Evolutionary conservation across 768 basidiomycete species (phyloP), one percentile per base, ranked within the genome.

Genomic region (Suillus luteus): DNA sequence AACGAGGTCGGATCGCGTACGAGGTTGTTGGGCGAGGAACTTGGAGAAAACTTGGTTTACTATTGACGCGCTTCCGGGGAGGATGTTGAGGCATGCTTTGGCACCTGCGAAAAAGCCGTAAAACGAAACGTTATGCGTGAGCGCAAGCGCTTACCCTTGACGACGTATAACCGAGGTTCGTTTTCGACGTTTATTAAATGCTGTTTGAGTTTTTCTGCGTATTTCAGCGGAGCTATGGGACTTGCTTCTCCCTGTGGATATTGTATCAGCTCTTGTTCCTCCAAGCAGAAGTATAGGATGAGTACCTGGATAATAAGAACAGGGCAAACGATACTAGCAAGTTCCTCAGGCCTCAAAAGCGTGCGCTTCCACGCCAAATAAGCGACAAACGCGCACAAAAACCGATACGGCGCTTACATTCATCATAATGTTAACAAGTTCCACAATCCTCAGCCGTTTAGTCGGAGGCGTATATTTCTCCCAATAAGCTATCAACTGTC

Each of bases 301-400:
- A n/a, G n/a, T 60, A 90, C 90, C 75, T 91, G 90, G 49, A 92
- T 81, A 22, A 92, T 83, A 14, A 92, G 77, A 12, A 88, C 84
- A 2, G 91, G 91, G 65, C 85, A 83, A 5, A 73, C 84, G 59
- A 92, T 83, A 46, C 74, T 69, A n/a, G 80, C 80, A 37, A 85
- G 77, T 64, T 82, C 78, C 33, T 82, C 80, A 22, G 79, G 66
- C 46, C 68, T 81, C 55, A 91, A 72, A 5, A 83, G 81, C 41
- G 81, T 80, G 68, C 90, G 82, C 91, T 92, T 58, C 69, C 12
- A 11, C 14, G 48, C 22, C 31, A 46, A 40, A 22, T 48, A 24
- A 60, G 52, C 38, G 27, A 22, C 44, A 57, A 61, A 27, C 55
- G 24, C 6, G 19, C 2, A 48, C 24, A 51, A 33, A 37, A 46